Evolutionary conservation across 2,329 filamentous ascomycete species (phyloP).

Genomic region (Orbilia javanica): DNA sequence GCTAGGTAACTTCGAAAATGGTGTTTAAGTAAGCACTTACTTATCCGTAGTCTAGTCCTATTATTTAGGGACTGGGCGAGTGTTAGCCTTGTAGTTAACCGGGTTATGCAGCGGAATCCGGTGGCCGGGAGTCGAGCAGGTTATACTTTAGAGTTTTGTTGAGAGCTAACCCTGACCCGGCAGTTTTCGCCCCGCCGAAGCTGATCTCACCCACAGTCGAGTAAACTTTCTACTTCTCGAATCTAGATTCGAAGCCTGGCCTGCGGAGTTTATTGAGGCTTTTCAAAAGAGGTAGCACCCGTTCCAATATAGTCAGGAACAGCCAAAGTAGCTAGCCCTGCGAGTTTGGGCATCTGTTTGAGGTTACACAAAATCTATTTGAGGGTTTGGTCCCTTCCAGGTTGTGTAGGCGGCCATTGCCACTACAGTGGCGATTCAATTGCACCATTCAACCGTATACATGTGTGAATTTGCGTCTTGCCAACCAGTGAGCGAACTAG

Average conservation of each 20-base stretch:
- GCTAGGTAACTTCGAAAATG: too few relatives aligned
- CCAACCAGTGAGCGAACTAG: too few relatives aligned
- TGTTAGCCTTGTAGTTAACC: too few relatives aligned
- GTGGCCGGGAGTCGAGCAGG: background rate
- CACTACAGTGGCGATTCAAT: too few relatives aligned
- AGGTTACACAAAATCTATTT: background rate
- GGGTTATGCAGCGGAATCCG: background rate
- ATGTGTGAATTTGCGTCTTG: too few relatives aligned
- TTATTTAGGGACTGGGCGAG: background rate
- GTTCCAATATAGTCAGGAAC: background rate
- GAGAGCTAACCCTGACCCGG: background rate
- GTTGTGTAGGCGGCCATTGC: too few relatives aligned
- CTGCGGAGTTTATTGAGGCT: background rate
- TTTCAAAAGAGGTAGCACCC: background rate
- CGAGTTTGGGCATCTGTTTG: background rate
- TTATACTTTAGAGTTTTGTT: background rate
- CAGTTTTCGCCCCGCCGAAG: background rate
- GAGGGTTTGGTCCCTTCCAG: too few relatives aligned
- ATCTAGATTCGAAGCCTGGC: background rate
- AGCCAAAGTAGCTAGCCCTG: background rate
- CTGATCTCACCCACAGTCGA: background rate
- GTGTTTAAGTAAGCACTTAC: too few relatives aligned
- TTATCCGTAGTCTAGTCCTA: too few relatives aligned
- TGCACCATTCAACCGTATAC: too few relatives aligned
- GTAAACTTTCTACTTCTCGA: background rate